Evolutionary conservation across 805 yeast species (phyloP).

Genomic region (Ogataea dorogensis): DNA sequence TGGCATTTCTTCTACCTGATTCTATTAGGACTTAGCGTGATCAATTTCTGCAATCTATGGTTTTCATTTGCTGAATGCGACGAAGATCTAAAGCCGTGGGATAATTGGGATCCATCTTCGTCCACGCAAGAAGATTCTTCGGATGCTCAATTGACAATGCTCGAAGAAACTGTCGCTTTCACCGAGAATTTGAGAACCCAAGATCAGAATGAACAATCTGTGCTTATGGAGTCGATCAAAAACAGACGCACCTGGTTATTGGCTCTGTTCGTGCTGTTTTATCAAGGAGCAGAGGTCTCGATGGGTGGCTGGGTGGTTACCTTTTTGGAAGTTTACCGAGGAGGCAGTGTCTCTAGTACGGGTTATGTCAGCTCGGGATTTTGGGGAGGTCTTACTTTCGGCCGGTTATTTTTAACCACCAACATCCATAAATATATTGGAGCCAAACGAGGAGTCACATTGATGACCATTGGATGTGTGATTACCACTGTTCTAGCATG

Average conservation of each 20-base stretch:
- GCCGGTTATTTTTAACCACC: conserved; percentile 53
- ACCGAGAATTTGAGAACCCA: conserved; percentile 15
- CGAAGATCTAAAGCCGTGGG: conserved; percentile 41
- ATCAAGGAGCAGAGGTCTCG: conserved; percentile 68
- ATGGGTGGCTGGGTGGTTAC: conserved; percentile 73
- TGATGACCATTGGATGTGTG: conserved; percentile 37
- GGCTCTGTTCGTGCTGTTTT: conserved; percentile 54
- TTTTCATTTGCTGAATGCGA: conserved; percentile 50
- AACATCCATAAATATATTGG: conserved; percentile 40
- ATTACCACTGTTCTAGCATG: conserved; percentile 44
- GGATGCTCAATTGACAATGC: conserved; percentile 21
- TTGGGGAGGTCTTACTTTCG: conserved; percentile 70
- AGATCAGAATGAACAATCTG: conserved; percentile 20
- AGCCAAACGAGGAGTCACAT: conserved; percentile 42
- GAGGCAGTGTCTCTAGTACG: conserved; percentile 44
- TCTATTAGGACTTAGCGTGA: conserved; percentile 39
- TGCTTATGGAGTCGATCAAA: conserved; percentile 39
- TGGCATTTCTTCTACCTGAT: conserved; percentile 59
- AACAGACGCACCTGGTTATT: conserved; percentile 45
- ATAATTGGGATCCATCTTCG: conserved; percentile 25
- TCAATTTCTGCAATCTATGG: conserved; percentile 36
- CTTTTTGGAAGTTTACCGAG: conserved; percentile 53
- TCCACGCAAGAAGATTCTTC: conserved; percentile 3
- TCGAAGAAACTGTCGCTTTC: conserved; percentile 21
- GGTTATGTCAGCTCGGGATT: conserved; percentile 68